Evolutionary conservation across 23 red algal species (phyloP), one percentile per base, ranked within the genome.

Genomic region (Gracilaria domingensis): DNA sequence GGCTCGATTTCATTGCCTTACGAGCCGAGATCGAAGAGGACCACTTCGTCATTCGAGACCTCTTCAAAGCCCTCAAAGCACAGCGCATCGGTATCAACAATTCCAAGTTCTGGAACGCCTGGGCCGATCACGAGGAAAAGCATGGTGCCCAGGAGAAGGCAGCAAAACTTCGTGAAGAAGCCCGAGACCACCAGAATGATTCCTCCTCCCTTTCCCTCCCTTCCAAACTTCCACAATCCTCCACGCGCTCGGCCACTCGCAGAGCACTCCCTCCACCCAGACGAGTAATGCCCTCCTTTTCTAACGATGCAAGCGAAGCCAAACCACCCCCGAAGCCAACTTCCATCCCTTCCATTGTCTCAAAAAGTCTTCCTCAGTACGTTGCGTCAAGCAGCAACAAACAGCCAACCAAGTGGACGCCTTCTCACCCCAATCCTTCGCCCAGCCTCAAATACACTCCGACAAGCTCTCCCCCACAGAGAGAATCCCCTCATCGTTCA

Each of bases 21-120:
- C 77, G 71, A 7, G 57, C 81, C 13, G 86, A 94, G 77, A 30
- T 59, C 30, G 80, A 71, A 4, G 95, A 86, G 9, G 92, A 93
- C 42, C 75, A 55, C 66, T 86, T 88, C 51, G 77, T 94, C 13
- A 83, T 91, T n/a, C 70, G 91, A 32, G 91, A 80, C 32, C 86
- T 82, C 14, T 99, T 96, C 91, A 95, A 95, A 79, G 81, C 80
- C 51, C 49, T 99, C 61, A 84, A 91, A 30, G 82, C 86, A 14
- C 80, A 96, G 59, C 97, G 95, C 47, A 99, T 99, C 39, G 97
- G 97, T 72, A 79, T 84, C 45, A 72, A 75, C 16, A 48, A 74
- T 14, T 74, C 97, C 25, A 48, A 60, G 13, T 83, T 99, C 53
- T 93, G 79, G 80, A 82, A 93, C 60, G 56, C 87, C 23, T 99